Conservation (phyloP, 1,284 basidiomycete genomes). For the Ganoderma lingzhi region DNA sequence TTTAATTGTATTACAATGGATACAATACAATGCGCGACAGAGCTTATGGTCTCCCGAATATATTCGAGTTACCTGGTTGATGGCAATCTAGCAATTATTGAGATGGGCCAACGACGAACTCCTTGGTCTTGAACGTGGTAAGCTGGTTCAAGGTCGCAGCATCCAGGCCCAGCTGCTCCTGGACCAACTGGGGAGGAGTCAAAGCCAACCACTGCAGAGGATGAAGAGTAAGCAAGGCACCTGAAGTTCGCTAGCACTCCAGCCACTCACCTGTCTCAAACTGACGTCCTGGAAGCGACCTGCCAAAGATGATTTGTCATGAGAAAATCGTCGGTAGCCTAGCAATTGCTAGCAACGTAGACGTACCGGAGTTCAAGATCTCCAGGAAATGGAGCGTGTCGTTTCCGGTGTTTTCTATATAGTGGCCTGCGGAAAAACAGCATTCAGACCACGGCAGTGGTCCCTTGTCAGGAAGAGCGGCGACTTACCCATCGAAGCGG, state of each 20-base stretch:
- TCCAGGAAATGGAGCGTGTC: slow-evolving; percentile 69
- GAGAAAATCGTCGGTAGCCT: neutral
- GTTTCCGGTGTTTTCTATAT: slow-evolving; percentile 77
- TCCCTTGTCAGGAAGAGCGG: neutral
- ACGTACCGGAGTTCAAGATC: slow-evolving; percentile 65
- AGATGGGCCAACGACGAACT: slow-evolving; percentile 49
- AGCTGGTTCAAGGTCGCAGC: slow-evolving; percentile 59
- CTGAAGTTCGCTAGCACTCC: neutral
- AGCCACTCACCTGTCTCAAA: slow-evolving; percentile 55
- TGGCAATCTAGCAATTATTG: neutral
- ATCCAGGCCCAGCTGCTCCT: slow-evolving; percentile 63
- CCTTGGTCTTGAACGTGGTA: slow-evolving; percentile 56
- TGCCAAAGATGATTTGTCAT: slow-evolving; percentile 32
- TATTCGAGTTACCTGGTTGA: neutral
- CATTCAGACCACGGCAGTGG: neutral
- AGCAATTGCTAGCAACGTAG: neutral
- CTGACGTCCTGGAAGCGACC: slow-evolving; percentile 71
- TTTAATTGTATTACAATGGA: too few species aligned
- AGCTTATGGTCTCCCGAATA: neutral
- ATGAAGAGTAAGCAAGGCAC: neutral
- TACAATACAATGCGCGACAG: neutral
- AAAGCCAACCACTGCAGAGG: slow-evolving; percentile 69
- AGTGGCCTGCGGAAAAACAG: slow-evolving; percentile 54
- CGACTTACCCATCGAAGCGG: slow-evolving; percentile 58
- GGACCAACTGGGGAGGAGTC: slow-evolving; percentile 69